Evolutionary conservation across 768 basidiomycete genomes (phyloP), one percentile per base, ranked within the genome.

Genomic region (Mycena venus): DNA sequence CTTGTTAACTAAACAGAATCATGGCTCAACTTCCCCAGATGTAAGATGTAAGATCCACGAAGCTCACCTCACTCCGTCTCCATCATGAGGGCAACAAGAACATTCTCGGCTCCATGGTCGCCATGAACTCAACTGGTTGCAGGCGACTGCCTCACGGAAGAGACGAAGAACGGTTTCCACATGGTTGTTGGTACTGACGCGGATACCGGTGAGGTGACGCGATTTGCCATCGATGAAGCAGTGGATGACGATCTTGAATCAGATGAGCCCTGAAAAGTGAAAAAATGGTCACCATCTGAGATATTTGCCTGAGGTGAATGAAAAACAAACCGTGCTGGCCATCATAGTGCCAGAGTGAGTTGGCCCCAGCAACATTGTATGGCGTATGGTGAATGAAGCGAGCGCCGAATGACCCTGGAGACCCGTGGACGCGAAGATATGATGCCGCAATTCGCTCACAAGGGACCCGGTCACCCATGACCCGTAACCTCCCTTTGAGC

Each of bases 151-250:
- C 9, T 73, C 70, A 0, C 71, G 36, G 73, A 88, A 88, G 0
- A 88, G 60, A 6, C 79, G 40, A 15, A 86, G 78, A 3, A 88
- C 85, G 14, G 86, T 89, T 1, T 75, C 53, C 4, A 83, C 82
- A 1, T 77, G 67, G 70, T 89, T 88, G 73, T 88, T 88, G 77
- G 79, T 82, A 70, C 79, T 81, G 0, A 81, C 86, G 17, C 75
- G 56, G 27, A 88, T 76, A 10, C 83, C 84, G 3, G 79, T 78
- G 6, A 88, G 73, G 17, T 85, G 77, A 11, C 84, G 75, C 1
- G 83, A 83, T 60, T 83, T 82, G 3, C 87, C 86, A 78, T 88
- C 86, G 15, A 88, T 83, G 66, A 86, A 86, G 1, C 82, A 82
- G 76, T 87, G 87, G 6, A 42, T 61, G n/a, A 61, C 60, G n/a